Base-by-base conservation (phyloP, 495 filamentous ascomycete species). In the Bacidia rubella region DNA sequence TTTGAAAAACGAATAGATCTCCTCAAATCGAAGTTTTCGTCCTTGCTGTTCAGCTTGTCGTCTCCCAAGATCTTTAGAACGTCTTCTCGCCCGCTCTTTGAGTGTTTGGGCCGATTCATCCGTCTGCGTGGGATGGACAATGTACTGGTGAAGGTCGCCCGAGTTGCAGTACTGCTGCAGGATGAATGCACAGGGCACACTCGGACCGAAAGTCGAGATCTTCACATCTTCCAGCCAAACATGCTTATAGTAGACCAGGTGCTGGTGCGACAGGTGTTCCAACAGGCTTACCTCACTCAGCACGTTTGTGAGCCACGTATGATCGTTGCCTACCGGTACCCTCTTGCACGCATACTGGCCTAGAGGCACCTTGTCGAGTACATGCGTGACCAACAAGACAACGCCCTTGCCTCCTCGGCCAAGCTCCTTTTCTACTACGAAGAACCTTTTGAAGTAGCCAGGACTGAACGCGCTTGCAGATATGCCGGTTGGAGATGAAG, bases 81-180 rank as follows among this genome's bases (percentile, higher is more conserved):
- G 80, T 23, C 90, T 76, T 32, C 92, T 77, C 40, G 90, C 72
- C 47, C 87, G 85, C 19, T 89, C 86, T 66, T 97, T 96, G 57
- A 95, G 65, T 57, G 90, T 77, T 59, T 96, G 83, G 24, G 81
- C 81, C 0, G 86, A 87, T 4, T 74, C 70, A 2, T 78, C 65
- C 1, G 66, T 76, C 44, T 79, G 74, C 2, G 69, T 62, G n/a
- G 79, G 71, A n/a, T 81, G 78, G 41, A 87, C 70, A 19, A 97
- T 78, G 63, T 94, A 92, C 43, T 83, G 75, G 48, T 93, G 81
- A 3, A 98, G 73, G 64, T 97, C 92, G n/a, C 92, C 92, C 9
- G 79, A 74, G 63, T 97, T 95, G 71, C 92, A 98, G 59, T 94
- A 97, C 62, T 98, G 88, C 60, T 98, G 92, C 2, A 98, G 77